Percentiles rank a stretch among this genome's conserved stretches.
These are phyloP conservation scores for Candida ponderosae DNA, from an alignment of 805 yeast species.

Conservation along the genomic window DNA sequence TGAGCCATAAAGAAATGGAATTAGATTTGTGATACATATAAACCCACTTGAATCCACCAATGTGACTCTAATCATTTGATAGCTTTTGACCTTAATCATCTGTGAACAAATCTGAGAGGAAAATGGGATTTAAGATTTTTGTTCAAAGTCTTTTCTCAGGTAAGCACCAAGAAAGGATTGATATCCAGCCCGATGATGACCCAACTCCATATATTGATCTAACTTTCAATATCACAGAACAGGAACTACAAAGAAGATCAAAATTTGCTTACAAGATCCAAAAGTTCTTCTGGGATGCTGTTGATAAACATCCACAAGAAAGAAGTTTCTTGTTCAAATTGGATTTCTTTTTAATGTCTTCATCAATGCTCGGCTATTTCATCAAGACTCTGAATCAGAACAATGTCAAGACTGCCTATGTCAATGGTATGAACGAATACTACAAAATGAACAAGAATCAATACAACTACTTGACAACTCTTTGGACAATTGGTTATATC, in stretches of 20 bases:
- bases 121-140: too few relatives aligned
- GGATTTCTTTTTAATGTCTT: constrained; percentile 30
- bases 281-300: constrained; percentile 15
- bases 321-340: constrained; percentile 23
- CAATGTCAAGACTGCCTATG: constrained; percentile 37
- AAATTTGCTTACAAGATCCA: background rate
- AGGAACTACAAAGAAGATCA: background rate
- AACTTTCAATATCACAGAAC: background rate
- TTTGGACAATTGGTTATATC: constrained; percentile 42
- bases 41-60: too few relatives aligned
- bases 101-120: too few relatives aligned
- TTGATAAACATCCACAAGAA: constrained; percentile 27
- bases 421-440: constrained; percentile 38
- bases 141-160: too few relatives aligned
- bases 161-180: too few relatives aligned
- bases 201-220: constrained; percentile 1
- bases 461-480: constrained; percentile 32
- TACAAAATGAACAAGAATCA: constrained; percentile 30
- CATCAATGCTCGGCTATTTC: constrained; percentile 35
- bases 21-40: too few relatives aligned
- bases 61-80: too few relatives aligned
- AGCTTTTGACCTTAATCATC: too few relatives aligned
- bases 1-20: too few relatives aligned
- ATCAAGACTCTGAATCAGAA: constrained; percentile 34
- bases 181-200: too few relatives aligned